These are phyloP conservation scores for Spathaspora passalidarum DNA, from an alignment of 805 yeast genomes.

Conservation along the genomic window DNA sequence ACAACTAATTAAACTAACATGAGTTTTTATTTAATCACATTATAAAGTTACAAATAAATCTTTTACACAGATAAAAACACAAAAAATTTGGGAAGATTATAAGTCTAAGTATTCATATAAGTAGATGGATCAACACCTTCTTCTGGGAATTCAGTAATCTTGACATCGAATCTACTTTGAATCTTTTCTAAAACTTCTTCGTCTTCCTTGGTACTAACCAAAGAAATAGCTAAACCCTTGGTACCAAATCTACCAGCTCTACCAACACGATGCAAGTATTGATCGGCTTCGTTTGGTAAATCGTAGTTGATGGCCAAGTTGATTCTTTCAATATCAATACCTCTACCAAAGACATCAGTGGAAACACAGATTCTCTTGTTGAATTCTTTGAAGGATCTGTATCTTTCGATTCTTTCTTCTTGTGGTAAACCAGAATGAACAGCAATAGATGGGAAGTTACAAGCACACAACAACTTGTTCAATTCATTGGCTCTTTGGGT, in stretches of 20 bases:
- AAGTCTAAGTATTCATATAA: constrained; percentile 83
- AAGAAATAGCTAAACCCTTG: constrained; percentile 93
- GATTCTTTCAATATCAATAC: constrained; percentile 98
- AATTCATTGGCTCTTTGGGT: constrained; percentile 90
- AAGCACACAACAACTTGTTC: constrained; percentile 81
- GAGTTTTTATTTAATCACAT: not conserved
- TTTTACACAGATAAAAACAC: not conserved
- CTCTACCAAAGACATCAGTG: constrained; percentile 98
- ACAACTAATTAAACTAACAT: not conserved
- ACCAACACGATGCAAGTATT: constrained; percentile 98
- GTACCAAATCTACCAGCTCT: constrained; percentile 99
- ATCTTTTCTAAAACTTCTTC: constrained; percentile 87
- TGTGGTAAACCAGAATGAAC: constrained; percentile 95
- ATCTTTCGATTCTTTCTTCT: constrained; percentile 96
- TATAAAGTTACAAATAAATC: not conserved
- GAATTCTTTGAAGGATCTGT: constrained; percentile 95
- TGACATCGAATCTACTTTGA: constrained; percentile 96
- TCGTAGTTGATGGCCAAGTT: constrained; percentile 97
- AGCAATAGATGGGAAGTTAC: constrained; percentile 95
- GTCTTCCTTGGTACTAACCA: constrained; percentile 82
- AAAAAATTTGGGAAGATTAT: not conserved
- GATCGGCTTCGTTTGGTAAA: constrained; percentile 94
- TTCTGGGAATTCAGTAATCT: constrained; percentile 92
- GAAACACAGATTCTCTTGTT: constrained; percentile 98
- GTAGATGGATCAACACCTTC: constrained; percentile 98